Evolutionary conservation across 176 grass and related monocot species (phyloP).

Genomic region (Bolboschoenus planiculmis): DNA sequence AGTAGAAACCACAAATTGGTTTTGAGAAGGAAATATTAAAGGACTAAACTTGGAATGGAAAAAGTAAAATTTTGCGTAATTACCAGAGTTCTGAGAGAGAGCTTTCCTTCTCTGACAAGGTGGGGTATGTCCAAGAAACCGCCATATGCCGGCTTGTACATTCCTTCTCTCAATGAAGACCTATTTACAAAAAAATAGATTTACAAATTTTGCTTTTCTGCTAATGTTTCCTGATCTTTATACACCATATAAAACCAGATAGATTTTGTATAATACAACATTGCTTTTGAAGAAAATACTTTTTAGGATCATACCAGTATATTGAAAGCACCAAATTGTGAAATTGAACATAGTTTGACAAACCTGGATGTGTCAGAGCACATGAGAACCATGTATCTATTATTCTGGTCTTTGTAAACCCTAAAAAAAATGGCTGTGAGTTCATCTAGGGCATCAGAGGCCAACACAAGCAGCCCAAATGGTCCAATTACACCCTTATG

Average conservation of each 20-base stretch:
- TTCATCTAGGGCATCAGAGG: constrained; percentile 59
- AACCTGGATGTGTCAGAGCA: constrained; percentile 68
- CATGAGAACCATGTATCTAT: constrained; percentile 53
- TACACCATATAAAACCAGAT: background rate
- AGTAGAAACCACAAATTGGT: background rate
- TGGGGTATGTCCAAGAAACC: constrained; percentile 59
- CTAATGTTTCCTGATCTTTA: background rate
- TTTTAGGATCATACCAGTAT: background rate
- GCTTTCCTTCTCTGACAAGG: constrained; percentile 41
- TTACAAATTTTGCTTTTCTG: background rate
- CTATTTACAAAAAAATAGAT: constrained; percentile 22
- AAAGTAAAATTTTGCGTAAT: constrained; percentile 7
- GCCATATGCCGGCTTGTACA: constrained; percentile 65
- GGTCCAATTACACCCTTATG: constrained; percentile 43
- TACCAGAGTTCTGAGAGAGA: constrained; percentile 84
- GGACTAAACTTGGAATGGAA: background rate
- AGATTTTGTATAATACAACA: background rate
- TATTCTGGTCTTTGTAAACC: constrained; percentile 53
- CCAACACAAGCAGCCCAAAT: constrained; percentile 72
- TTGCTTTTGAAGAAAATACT: background rate
- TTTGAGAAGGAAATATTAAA: background rate
- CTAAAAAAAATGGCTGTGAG: constrained; percentile 59
- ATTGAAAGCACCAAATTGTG: background rate
- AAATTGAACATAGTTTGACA: constrained; percentile 3
- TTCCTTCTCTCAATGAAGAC: constrained; percentile 49